These are phyloP conservation scores for Ambrosia artemisiifolia DNA, from an alignment of 129 eudicot genomes.

Conservation along the genomic window DNA sequence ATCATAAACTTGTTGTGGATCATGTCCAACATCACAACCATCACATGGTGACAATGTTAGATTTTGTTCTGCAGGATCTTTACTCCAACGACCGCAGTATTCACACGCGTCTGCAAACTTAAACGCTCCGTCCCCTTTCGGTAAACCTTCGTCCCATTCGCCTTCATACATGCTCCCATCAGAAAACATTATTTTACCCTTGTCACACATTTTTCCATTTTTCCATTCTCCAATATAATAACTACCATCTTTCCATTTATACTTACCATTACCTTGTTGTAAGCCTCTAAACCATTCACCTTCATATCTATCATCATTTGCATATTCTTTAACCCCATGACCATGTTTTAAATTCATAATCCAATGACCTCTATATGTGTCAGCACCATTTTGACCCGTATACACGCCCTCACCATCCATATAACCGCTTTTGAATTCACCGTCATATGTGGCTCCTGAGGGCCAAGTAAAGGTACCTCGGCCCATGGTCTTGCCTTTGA, in stretches of 20 bases:
- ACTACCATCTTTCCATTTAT: slow-evolving; percentile 71
- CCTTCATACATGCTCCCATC: slow-evolving; percentile 78
- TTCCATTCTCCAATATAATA: slow-evolving; percentile 72
- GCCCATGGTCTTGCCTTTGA: slow-evolving; percentile 74
- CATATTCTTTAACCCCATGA: slow-evolving; percentile 52
- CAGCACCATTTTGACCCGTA: slow-evolving; percentile 71
- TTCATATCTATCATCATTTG: slow-evolving; percentile 75
- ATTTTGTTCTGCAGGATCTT: slow-evolving; percentile 51
- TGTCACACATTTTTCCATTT: slow-evolving; percentile 62
- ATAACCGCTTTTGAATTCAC: slow-evolving; percentile 81
- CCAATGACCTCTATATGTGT: slow-evolving; percentile 71
- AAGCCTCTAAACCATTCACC: slow-evolving; percentile 83
- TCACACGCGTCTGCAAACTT: slow-evolving; percentile 57
- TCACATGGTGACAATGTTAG: slow-evolving; percentile 46
- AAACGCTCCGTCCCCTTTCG: slow-evolving; percentile 69
- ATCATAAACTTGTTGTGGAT: slow-evolving; percentile 58
- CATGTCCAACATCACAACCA: slow-evolving; percentile 49
- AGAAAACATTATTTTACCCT: slow-evolving; percentile 56
- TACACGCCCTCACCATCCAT: slow-evolving; percentile 91
- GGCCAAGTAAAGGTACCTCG: slow-evolving; percentile 91
- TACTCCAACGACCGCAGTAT: slow-evolving; percentile 75
- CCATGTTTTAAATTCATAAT: slow-evolving; percentile 82
- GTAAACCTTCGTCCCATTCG: slow-evolving; percentile 80
- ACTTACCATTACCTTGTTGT: slow-evolving; percentile 84
- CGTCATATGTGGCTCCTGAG: slow-evolving; percentile 80